These are phyloP conservation scores for Diaporthe vaccinii DNA, from an alignment of 2,329 filamentous ascomycete genomes.

Conservation along the genomic window DNA sequence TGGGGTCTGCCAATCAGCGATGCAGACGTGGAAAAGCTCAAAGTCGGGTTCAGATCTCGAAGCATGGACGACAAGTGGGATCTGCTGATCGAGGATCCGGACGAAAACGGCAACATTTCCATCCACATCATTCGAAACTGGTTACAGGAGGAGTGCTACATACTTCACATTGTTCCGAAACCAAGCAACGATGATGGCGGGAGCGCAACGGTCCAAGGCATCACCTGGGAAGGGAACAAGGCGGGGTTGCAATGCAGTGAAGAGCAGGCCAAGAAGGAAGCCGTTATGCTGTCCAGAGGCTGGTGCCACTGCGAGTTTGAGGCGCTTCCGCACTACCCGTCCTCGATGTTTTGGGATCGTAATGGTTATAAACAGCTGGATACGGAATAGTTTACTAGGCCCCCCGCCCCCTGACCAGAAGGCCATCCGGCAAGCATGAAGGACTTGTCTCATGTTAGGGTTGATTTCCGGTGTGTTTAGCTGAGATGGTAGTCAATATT, in stretches of 20 bases:
- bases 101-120: slow-evolving; percentile 42
- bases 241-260: slow-evolving; percentile 40
- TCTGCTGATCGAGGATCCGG: slow-evolving; percentile 43
- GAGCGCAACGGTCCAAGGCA: slow-evolving; percentile 35
- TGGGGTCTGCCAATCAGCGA: slow-evolving; percentile 44
- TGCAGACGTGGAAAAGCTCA: slow-evolving; percentile 45
- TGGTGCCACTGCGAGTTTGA: slow-evolving; percentile 43
- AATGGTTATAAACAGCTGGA: slow-evolving; percentile 38
- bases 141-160: slow-evolving; percentile 43
- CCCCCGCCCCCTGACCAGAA: no score
- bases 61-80: slow-evolving; percentile 46
- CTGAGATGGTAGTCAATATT: no score
- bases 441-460: no score
- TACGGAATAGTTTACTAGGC: neutral
- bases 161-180: slow-evolving; percentile 38
- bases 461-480: no score
- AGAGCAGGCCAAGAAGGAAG: slow-evolving; percentile 45
- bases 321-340: slow-evolving; percentile 42
- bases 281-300: slow-evolving; percentile 43
- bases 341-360: slow-evolving; percentile 41
- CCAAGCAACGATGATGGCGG: neutral
- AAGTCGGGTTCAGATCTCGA: slow-evolving; percentile 43
- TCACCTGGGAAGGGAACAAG: slow-evolving; percentile 44
- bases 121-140: slow-evolving; percentile 45
- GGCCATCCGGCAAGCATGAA: no score